A percentile compares a stretch with the other conserved stretches of the same genome.
Evolutionary conservation across 176 grass and related monocot species (phyloP).

Genomic region (Raddia distichophylla): DNA sequence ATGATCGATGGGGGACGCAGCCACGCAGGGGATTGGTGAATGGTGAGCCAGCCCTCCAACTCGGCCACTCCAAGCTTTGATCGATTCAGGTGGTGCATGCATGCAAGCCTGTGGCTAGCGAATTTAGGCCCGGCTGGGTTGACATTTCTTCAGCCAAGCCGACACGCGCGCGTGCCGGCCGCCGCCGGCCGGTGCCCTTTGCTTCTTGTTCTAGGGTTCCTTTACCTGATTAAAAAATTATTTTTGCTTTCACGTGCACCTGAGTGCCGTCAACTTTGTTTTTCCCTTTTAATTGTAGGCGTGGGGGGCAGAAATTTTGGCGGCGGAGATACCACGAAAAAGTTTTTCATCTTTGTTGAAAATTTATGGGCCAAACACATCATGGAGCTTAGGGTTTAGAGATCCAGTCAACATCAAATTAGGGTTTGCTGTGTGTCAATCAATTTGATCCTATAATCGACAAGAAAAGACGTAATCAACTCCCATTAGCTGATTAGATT

Average conservation of each 20-base stretch:
- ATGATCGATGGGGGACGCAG: neutral
- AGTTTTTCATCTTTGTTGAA: too few relatives aligned
- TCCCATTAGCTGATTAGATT: too few relatives aligned
- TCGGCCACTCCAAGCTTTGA: too few relatives aligned
- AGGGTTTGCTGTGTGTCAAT: too few relatives aligned
- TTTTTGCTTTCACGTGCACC: neutral
- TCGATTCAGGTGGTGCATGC: neutral
- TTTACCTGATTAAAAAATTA: neutral
- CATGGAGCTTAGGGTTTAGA: too few relatives aligned
- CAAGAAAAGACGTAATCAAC: too few relatives aligned
- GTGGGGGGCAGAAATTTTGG: too few relatives aligned
- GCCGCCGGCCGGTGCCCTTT: neutral
- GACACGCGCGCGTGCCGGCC: neutral
- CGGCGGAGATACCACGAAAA: too few relatives aligned
- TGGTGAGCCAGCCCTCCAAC: neutral
- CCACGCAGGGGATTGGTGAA: neutral
- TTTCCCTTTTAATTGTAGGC: too few relatives aligned
- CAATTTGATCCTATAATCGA: too few relatives aligned
- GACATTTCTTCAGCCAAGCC: neutral
- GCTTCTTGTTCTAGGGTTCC: conserved; percentile 33
- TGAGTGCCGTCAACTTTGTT: neutral
- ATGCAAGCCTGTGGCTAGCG: neutral
- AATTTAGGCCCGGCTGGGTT: neutral
- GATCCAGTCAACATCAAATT: too few relatives aligned
- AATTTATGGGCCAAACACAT: too few relatives aligned